Base-by-base conservation (phyloP, 805 yeast species). In the Yamadazyma takamatsuzukensis region DNA sequence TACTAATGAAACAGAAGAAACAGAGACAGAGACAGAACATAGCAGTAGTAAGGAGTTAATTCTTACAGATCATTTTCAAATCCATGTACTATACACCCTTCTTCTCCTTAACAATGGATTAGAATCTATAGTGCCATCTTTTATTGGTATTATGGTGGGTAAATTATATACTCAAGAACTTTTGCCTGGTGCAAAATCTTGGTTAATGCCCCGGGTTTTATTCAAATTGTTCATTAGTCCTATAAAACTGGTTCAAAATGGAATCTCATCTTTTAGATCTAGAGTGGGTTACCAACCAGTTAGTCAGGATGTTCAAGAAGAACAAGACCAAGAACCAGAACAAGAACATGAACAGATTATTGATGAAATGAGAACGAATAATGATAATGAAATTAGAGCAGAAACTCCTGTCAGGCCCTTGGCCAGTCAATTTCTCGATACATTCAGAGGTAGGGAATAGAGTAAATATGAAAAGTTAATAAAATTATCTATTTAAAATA, bases 381-480 rank as follows among this genome's bases (percentile, higher is more conserved):
- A 35, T 21, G 32, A 30, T 22, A 40, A 41, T 13, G 56, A 51
- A 34, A 65, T 65, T 13, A 49, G 73, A 29, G 72, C 74, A 6
- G 83, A 75, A 36, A 78, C 78, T 12, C 84, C 84, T 0, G 74
- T 69, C 9, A 55, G 85, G 32, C 75, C 84, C 0, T 54, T 80
- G 21, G 78, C 82, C 2, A 64, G 73, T 15, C 84, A 78, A 45
- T 67, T 80, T 34, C 53, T 79, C 15, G 80, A 78, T 50, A 73
- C 80, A 0, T 78, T 79, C 19, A 31, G 44, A 25, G 29, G 27
- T 12, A 25, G n/a, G n/a, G n/a, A n/a, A n/a, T n/a, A n/a, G n/a
- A n/a, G n/a, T n/a, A n/a, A n/a, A n/a, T n/a, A n/a, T n/a, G n/a
- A n/a, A n/a, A n/a, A n/a, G n/a, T n/a, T n/a, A n/a, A n/a, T n/a